Evolutionary conservation across 192 early-diverging fungal genomes (phyloP), one percentile per base, ranked within the genome.

Genomic region (Backusella psychrophila): DNA sequence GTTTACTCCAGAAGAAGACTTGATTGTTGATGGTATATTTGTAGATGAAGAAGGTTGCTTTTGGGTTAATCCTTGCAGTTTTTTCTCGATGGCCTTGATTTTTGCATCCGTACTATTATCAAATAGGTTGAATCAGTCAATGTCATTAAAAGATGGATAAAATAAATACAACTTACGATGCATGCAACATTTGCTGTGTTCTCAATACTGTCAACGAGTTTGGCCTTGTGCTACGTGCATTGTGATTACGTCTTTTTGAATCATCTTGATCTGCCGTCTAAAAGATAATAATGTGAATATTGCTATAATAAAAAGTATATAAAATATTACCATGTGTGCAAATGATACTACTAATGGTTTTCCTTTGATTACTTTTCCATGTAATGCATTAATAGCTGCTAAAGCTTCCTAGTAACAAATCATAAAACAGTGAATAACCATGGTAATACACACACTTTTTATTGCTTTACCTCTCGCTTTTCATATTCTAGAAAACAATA

Each of bases 401-500:
- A 81, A 69, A 6, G 91, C 89, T 80, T 85, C 84, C 81, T 86
- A 14, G 68, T 41, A 70, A 66, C 6, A 52, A 21, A 73, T 74
- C 14, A 36, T 33, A 31, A 69, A 63, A 38, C 6, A 21, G 5
- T 46, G 41, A 31, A 21, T 26, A 66, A 36, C 4, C 23, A 26
- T 39, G 21, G 36, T 12, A 70, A 70, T 39, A 38, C 21, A 29
- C 36, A 12, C 8, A 17, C 0, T 23, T 9, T 38, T 34, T n/a
- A 7, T 44, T 19, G 38, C 12, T 56, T 71, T 70, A 88, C 87
- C 81, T 86, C 79, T 71, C 81, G 82, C 6, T 69, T 72, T 49
- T 68, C 83, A 77, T 87, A 92, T 65, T 92, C 91, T 2, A 94
- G 67, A 74, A 94, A 94, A 67, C 90, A 91, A 75, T 90, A 94